phyloP scores from a whole-genome alignment of 495 filamentous ascomycete genomes.

The Emericellopsis terricola region DNA sequence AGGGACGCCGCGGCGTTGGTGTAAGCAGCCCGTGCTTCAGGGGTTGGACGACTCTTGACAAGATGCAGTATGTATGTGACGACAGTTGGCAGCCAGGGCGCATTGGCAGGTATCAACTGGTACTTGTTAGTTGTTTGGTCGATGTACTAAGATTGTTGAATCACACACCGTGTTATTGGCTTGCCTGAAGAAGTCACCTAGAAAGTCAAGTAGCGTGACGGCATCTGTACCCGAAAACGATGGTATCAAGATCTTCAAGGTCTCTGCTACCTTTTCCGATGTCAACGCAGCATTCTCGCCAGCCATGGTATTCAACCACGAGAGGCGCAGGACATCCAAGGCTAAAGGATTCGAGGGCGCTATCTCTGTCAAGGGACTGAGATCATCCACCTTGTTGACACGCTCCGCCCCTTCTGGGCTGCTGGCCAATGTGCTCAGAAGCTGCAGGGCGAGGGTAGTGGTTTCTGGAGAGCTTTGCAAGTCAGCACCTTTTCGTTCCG shows the following conservation, averaged over 20 bases:
- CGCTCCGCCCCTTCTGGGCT: conserved; percentile 23
- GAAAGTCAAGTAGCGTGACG: conserved; percentile 27
- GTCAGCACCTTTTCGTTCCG: too few species aligned
- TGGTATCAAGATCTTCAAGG: conserved; percentile 22
- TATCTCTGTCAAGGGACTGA: conserved; percentile 32
- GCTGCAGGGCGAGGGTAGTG: conserved; percentile 30
- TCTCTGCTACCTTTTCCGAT: conserved; percentile 21
- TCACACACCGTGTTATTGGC: conserved; percentile 20
- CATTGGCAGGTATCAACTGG: conserved; percentile 13
- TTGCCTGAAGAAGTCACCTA: conserved; percentile 23
- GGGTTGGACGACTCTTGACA: conserved; percentile 25
- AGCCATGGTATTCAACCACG: conserved; percentile 25
- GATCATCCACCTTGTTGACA: conserved; percentile 26
- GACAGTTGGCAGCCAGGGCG: conserved; percentile 25
- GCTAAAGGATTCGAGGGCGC: conserved; percentile 30
- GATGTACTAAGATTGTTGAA: too few species aligned
- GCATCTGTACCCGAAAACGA: conserved; percentile 32
- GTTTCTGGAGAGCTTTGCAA: conserved; percentile 31
- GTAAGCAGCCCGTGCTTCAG: conserved; percentile 26
- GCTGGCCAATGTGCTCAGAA: conserved; percentile 30
- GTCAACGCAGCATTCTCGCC: conserved; percentile 10
- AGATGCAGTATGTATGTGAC: conserved; percentile 22
- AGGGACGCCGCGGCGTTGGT: conserved; percentile 31
- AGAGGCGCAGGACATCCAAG: conserved; percentile 30
- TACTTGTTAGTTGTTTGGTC: not conserved